These are phyloP conservation scores for Ophiostoma himal-ulmi DNA, from an alignment of 2,329 filamentous ascomycete species.

Conservation along the genomic window DNA sequence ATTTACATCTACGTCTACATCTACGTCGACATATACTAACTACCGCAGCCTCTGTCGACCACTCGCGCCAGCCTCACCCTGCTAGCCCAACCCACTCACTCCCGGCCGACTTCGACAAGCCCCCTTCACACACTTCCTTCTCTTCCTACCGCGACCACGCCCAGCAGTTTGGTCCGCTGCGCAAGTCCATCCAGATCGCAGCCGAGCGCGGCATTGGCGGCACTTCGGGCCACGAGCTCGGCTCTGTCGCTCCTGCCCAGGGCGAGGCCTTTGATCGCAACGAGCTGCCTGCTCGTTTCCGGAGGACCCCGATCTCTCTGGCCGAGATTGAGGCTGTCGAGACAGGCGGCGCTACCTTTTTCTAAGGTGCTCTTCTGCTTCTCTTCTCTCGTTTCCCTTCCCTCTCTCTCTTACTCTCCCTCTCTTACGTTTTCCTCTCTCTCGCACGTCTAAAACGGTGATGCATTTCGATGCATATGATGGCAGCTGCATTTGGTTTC, in stretches of 20 bases:
- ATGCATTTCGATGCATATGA: neutral
- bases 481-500: constrained; percentile 10
- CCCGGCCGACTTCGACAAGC: constrained; percentile 46
- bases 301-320: constrained; percentile 63
- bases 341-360: constrained; percentile 71
- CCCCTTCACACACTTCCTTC: constrained; percentile 54
- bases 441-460: neutral
- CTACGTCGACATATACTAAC: neutral
- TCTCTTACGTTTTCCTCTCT: neutral
- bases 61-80: constrained; percentile 67
- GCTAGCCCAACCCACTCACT: constrained; percentile 61
- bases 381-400: neutral
- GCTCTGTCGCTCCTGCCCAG: constrained; percentile 61
- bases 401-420: neutral
- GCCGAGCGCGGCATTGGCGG: constrained; percentile 49
- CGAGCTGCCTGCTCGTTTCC: constrained; percentile 81
- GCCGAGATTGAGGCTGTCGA: constrained; percentile 94
- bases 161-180: constrained; percentile 70
- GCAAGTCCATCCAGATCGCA: constrained; percentile 46
- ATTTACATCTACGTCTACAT: neutral
- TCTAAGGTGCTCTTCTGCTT: constrained; percentile 26
- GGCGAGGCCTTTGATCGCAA: constrained; percentile 84
- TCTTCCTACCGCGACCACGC: constrained; percentile 71
- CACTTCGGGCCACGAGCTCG: constrained; percentile 62
- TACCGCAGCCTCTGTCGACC: constrained; percentile 59